These are phyloP conservation scores for Cutaneotrichosporon cyanovorans DNA, from an alignment of 1,284 basidiomycete species.

Conservation along the genomic window DNA sequence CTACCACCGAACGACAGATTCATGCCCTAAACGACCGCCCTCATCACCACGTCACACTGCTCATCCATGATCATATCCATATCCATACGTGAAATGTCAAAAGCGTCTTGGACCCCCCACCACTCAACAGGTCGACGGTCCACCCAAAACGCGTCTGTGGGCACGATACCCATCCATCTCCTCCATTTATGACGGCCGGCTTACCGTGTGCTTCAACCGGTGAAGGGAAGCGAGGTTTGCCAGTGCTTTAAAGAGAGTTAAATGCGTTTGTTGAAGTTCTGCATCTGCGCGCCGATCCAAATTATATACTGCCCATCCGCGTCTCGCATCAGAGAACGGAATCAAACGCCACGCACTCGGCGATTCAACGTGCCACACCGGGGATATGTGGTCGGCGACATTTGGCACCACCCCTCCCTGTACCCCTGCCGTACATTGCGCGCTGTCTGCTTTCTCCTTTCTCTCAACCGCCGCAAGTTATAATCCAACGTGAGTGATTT, in stretches of 20 bases:
- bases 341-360: no score
- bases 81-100: slow-evolving; percentile 21
- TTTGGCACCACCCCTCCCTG: background rate
- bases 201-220: slow-evolving; percentile 9
- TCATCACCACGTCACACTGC: background rate
- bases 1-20: background rate
- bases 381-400: no score
- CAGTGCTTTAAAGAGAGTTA: slow-evolving; percentile 36
- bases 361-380: no score
- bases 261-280: slow-evolving; percentile 16
- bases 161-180: slow-evolving; percentile 17
- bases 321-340: background rate
- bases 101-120: slow-evolving; percentile 34
- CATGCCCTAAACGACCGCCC: background rate
- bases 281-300: background rate
- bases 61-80: background rate
- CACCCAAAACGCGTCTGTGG: slow-evolving; percentile 34
- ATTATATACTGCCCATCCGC: background rate
- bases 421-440: background rate
- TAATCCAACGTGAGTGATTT: background rate
- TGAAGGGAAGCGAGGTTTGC: slow-evolving; percentile 14
- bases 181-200: slow-evolving; percentile 36
- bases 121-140: slow-evolving; percentile 24
- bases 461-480: background rate
- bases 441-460: background rate